A percentile compares a stretch with the other conserved stretches of the same genome.
These are phyloP conservation scores for Metarhizium brunneum DNA, from an alignment of 2,329 filamentous ascomycete genomes.

Conservation along the genomic window DNA sequence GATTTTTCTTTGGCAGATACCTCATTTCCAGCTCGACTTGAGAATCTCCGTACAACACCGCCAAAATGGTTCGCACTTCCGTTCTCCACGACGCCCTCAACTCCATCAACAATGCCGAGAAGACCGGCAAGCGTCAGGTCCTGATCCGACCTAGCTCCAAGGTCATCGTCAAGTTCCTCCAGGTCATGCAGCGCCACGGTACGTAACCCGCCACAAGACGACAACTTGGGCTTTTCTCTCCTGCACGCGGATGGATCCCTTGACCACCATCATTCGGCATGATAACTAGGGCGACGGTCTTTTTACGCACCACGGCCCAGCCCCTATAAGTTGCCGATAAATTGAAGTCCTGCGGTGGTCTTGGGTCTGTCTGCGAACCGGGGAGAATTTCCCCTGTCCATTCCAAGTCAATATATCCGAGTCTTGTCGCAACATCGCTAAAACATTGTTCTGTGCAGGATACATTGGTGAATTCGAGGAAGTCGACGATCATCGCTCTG, in stretches of 20 bases:
- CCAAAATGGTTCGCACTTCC: slow-evolving; percentile 97
- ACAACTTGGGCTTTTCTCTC: neutral
- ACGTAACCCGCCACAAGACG: slow-evolving; percentile 38
- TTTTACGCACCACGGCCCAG: slow-evolving; percentile 67
- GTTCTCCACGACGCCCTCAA: slow-evolving; percentile 99
- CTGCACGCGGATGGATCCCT: slow-evolving; percentile 7
- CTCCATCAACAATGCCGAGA: slow-evolving; percentile 99
- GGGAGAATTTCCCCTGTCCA: neutral
- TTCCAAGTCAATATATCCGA: slow-evolving; percentile 59
- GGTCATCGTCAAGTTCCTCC: slow-evolving; percentile 99
- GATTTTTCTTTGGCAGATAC: slow-evolving; percentile 43
- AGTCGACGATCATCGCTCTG: slow-evolving; percentile 97
- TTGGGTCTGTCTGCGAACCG: slow-evolving; percentile 53
- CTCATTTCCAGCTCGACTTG: slow-evolving; percentile 59
- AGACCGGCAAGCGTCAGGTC: slow-evolving; percentile 98
- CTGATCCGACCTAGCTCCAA: slow-evolving; percentile 96
- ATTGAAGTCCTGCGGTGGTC: slow-evolving; percentile 69
- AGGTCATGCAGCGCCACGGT: slow-evolving; percentile 99
- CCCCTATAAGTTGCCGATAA: slow-evolving; percentile 99
- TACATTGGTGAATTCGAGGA: slow-evolving; percentile 99
- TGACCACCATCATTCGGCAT: slow-evolving; percentile 60
- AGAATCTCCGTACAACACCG: slow-evolving; percentile 66
- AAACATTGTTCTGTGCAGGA: slow-evolving; percentile 48
- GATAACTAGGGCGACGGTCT: slow-evolving; percentile 99
- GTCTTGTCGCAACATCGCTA: slow-evolving; percentile 77